Evolutionary conservation across 2,329 filamentous ascomycete species (phyloP).

Genomic region (Tympanopsis confertula): DNA sequence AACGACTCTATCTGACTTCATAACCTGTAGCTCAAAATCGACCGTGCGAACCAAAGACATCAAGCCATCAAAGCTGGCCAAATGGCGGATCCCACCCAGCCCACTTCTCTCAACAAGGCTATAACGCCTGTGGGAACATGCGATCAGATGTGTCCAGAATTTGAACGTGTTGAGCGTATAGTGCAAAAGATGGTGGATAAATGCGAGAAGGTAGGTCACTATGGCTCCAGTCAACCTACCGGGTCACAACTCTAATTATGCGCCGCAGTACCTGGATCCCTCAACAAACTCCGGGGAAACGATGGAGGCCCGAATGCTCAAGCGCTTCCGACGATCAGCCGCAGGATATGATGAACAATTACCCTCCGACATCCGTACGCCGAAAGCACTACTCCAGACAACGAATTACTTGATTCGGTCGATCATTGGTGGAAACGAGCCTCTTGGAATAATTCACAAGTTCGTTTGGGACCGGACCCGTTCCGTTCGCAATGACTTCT

Average conservation of each 20-base stretch:
- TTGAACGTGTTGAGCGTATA: slow-evolving; percentile 48
- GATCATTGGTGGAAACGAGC: slow-evolving; percentile 34
- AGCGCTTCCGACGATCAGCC: slow-evolving; percentile 49
- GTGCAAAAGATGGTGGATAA: slow-evolving; percentile 49
- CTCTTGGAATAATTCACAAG: slow-evolving; percentile 39
- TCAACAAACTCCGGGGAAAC: slow-evolving; percentile 17
- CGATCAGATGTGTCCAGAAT: slow-evolving; percentile 53
- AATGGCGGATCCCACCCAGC: slow-evolving; percentile 46
- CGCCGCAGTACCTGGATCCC: slow-evolving; percentile 14
- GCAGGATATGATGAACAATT: slow-evolving; percentile 52
- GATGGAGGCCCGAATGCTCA: slow-evolving; percentile 40
- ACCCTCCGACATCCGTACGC: slow-evolving; percentile 51
- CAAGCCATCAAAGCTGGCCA: slow-evolving; percentile 37
- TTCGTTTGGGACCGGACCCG: slow-evolving; percentile 58
- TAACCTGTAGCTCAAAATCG: slow-evolving; percentile 25
- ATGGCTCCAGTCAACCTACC: slow-evolving; percentile 1
- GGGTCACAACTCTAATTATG: slow-evolving; percentile 14
- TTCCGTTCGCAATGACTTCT: slow-evolving; percentile 53
- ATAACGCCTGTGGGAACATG: slow-evolving; percentile 51
- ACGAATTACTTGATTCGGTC: slow-evolving; percentile 33
- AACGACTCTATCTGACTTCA: too few species aligned
- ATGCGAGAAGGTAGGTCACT: slow-evolving; percentile 38
- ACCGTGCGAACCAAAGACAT: slow-evolving; percentile 33
- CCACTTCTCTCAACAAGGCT: slow-evolving; percentile 44
- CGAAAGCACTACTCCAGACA: slow-evolving; percentile 29